phyloP scores from a whole-genome alignment of 306 rosid genomes.

The Casuarina equisetifolia region DNA sequence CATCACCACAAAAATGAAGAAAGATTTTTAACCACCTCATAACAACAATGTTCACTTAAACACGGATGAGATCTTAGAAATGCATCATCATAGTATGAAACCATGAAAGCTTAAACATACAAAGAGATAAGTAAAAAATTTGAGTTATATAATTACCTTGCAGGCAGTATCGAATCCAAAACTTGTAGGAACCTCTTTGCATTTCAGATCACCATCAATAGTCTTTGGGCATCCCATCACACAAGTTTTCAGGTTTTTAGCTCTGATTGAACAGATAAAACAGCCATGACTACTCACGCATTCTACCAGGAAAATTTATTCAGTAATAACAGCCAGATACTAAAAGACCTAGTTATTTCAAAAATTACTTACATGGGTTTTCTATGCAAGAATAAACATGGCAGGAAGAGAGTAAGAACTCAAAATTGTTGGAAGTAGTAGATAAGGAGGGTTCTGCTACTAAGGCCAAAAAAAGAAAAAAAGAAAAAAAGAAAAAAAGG shows the following conservation, averaged over 20 bases:
- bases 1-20: not conserved
- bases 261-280: constrained; percentile 45
- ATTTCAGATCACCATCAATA: constrained; percentile 92
- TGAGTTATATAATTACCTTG: constrained; percentile 58
- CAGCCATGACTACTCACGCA: not conserved
- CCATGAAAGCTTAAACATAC: constrained; percentile 8
- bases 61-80: not conserved
- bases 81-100: not conserved
- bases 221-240: constrained; percentile 99
- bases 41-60: not conserved
- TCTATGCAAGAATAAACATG: not conserved
- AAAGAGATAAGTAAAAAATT: not conserved
- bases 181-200: constrained; percentile 97
- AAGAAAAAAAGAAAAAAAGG: too few relatives aligned
- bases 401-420: not conserved
- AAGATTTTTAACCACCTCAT: not conserved
- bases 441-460: not conserved
- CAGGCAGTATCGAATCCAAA: constrained; percentile 98
- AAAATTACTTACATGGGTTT: not conserved
- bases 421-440: not conserved
- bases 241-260: constrained; percentile 70
- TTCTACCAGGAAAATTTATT: not conserved
- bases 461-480: not conserved
- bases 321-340: not conserved
- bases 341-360: not conserved